phyloP scores from a whole-genome alignment of 305 asterid species.

The Fraxinus sp. region DNA sequence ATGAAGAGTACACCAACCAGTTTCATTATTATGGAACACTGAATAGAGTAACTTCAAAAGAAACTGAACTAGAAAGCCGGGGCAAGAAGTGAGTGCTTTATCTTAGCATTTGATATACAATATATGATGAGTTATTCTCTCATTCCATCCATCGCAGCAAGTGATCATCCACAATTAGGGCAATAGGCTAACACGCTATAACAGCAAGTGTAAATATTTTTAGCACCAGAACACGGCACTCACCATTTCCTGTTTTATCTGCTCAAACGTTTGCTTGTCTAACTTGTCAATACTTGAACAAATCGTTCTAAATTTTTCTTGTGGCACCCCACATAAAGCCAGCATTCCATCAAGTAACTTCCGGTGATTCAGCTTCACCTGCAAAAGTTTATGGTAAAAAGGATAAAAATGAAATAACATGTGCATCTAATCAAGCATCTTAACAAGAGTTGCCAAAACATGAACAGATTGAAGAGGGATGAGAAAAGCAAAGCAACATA shows the following conservation, averaged over 20 bases:
- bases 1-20: background rate
- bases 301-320: constrained; percentile 72
- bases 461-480: constrained; percentile 3
- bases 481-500: constrained; percentile 2
- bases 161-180: background rate
- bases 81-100: background rate
- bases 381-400: constrained; percentile 17
- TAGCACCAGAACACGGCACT: constrained; percentile 22
- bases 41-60: background rate
- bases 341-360: constrained; percentile 90
- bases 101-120: background rate
- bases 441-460: background rate
- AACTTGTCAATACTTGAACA: constrained; percentile 96
- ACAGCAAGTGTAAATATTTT: background rate
- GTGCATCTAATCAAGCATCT: background rate
- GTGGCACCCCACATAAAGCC: constrained; percentile 92
- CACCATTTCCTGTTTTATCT: constrained; percentile 91
- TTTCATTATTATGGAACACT: background rate
- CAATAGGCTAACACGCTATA: background rate
- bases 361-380: constrained; percentile 93
- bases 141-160: background rate
- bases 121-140: background rate
- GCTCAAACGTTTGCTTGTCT: constrained; percentile 91
- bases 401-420: constrained; percentile 4
- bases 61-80: background rate